Evolutionary conservation across 73 alveolate genomes (phyloP).

Genomic region (Effrenium voratum): DNA sequence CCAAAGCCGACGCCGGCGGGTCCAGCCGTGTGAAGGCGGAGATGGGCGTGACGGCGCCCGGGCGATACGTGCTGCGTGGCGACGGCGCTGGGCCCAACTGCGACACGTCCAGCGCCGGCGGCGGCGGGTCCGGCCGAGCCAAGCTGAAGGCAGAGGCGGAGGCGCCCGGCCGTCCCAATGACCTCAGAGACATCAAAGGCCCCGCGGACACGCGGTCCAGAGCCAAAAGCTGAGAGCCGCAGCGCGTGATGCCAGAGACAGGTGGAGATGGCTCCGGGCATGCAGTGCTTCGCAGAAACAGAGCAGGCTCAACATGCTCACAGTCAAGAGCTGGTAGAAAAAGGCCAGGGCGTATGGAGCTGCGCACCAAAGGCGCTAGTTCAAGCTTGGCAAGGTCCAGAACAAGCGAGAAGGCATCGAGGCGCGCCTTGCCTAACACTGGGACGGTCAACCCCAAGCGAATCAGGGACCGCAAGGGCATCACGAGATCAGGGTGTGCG

Average conservation of each 20-base stretch:
- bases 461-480: background rate
- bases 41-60: background rate
- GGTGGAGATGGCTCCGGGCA: background rate
- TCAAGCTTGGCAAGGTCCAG: background rate
- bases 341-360: background rate
- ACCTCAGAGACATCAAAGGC: background rate
- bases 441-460: background rate
- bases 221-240: background rate
- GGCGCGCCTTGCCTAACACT: background rate
- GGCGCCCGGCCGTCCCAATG: background rate
- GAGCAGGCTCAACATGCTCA: background rate
- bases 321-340: background rate
- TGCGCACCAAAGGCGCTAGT: background rate
- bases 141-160: background rate
- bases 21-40: background rate
- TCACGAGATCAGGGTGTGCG: background rate
- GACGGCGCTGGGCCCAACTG: background rate
- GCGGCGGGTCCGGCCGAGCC: background rate
- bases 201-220: background rate
- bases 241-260: background rate
- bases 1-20: background rate
- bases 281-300: background rate
- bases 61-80: background rate
- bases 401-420: background rate
- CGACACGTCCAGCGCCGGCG: background rate